Percentiles rank a stretch among this genome's conserved stretches.
Conservation (phyloP, 352 stramenopile genomes). For the Thraustotheca clavata region DNA sequence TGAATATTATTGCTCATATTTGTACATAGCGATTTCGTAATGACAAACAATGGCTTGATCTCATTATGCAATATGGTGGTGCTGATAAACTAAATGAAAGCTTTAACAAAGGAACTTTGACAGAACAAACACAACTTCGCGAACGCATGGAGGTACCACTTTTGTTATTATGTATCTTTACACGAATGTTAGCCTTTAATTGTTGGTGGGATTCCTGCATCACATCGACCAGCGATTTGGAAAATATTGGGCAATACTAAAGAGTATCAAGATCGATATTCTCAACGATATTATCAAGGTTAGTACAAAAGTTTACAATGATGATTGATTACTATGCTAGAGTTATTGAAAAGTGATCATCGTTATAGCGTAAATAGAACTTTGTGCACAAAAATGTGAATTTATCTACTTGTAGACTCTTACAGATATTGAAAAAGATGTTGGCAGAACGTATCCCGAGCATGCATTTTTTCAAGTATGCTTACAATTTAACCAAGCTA, state of each 20-base stretch:
- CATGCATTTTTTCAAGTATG: slow-evolving; percentile 39
- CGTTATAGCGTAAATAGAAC: background rate
- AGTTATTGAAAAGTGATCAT: background rate
- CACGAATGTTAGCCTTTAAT: slow-evolving; percentile 28
- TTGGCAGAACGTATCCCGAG: slow-evolving; percentile 52
- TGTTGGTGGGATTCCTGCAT: slow-evolving; percentile 31
- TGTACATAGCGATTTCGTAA: slow-evolving; percentile 29
- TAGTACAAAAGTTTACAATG: slow-evolving; percentile 12
- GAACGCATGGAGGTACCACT: slow-evolving; percentile 1
- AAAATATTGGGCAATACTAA: slow-evolving; percentile 29
- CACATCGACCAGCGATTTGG: slow-evolving; percentile 38
- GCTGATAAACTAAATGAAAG: slow-evolving; percentile 30
- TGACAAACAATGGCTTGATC: slow-evolving; percentile 36
- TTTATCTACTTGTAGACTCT: slow-evolving; percentile 21
- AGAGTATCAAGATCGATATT: slow-evolving; percentile 27
- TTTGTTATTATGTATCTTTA: background rate
- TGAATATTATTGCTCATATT: background rate
- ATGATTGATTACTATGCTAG: background rate
- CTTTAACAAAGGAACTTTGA: slow-evolving; percentile 22
- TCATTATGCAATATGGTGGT: slow-evolving; percentile 31
- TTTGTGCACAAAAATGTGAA: too few relatives aligned
- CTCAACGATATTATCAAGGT: slow-evolving; percentile 28
- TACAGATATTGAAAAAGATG: slow-evolving; percentile 54
- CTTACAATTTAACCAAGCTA: background rate
- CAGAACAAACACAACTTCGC: background rate